phyloP scores from a whole-genome alignment of 2,329 filamentous ascomycete species.

The Aspergillus sp. region DNA sequence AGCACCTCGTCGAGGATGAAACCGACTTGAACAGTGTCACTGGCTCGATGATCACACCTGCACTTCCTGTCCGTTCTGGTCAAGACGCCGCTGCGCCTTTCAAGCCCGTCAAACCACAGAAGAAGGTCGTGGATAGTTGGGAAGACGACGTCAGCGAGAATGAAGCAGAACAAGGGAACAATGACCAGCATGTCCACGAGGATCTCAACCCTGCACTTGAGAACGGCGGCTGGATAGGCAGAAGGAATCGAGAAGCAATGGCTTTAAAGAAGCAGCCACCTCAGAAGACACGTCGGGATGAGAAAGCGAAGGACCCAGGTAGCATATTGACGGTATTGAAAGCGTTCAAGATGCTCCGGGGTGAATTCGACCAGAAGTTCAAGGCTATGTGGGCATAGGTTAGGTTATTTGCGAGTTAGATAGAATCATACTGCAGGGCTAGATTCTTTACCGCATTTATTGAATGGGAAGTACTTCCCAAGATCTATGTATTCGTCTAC shows the following conservation, averaged over 20 bases:
- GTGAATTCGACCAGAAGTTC: constrained; percentile 28
- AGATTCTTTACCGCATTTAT: too few relatives aligned
- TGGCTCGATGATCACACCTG: too few relatives aligned
- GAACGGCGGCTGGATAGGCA: background rate
- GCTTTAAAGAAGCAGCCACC: too few relatives aligned
- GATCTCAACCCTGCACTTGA: background rate
- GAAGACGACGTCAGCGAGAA: constrained; percentile 11
- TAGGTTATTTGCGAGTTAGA: too few relatives aligned
- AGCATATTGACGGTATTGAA: constrained; percentile 13
- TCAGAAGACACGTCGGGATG: constrained; percentile 3
- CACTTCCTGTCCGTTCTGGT: background rate
- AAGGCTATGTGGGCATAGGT: constrained; percentile 21
- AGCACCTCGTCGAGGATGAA: constrained; percentile 4
- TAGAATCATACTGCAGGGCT: too few relatives aligned
- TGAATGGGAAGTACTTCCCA: too few relatives aligned
- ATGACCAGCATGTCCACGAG: too few relatives aligned
- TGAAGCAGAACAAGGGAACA: background rate
- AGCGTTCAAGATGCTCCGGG: constrained; percentile 21
- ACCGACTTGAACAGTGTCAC: constrained; percentile 1
- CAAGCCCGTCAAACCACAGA: constrained; percentile 2
- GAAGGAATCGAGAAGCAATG: background rate
- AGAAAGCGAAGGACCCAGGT: constrained; percentile 1
- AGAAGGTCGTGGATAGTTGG: constrained; percentile 14
- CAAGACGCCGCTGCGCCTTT: background rate
- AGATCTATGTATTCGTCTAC: too few relatives aligned